Base-by-base conservation (phyloP, 2,329 filamentous ascomycete species). In the Pleurostoma richardsiae region DNA sequence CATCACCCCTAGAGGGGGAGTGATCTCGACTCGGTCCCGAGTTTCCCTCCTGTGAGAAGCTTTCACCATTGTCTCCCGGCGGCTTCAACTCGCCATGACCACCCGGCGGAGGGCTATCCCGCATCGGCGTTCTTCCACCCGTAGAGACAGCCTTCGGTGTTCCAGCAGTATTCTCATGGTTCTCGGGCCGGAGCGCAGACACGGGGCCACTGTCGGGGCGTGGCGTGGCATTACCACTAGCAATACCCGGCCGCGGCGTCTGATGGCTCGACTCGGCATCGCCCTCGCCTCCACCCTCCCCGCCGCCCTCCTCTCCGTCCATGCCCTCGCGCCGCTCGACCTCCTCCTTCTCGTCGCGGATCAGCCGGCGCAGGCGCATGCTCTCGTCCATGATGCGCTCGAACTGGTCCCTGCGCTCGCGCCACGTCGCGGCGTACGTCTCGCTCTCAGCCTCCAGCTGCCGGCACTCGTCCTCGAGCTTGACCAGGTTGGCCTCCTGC, bases 341-440 rank as follows among this genome's bases (percentile, higher is more conserved):
- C 67, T 96, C 90, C 64, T 96, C 91, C 69, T 96, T 95, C 73
- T 96, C 92, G 59, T 96, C 91, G 50, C 90, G 83, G 59, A 97
- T 96, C 63, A 95, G 76, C 42, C 88, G 78, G 48, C 91, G 76
- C 64, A 97, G 77, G 53, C 88, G 77, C 79, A 88, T 87, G n/a
- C 90, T 90, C 70, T 96, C 92, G 49, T 91, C 88, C 62, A 96
- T 88, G 58, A 97, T 91, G 47, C 82, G 79, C 48, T 85, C 88
- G 65, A 96, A 96, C 67, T 96, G 90, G 56, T 90, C 87, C 52
- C 86, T 76, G 38, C 92, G 78, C 67, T 95, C 90, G 39, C 80
- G 74, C 91, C 91, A 96, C 0, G 89, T 94, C 53, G 77, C 79
- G 42, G 82, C 86, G 63, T 95, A 95, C 36, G 87, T 84, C 59